phyloP scores from a whole-genome alignment of 306 rosid genomes.

The Cajanus cajan region DNA sequence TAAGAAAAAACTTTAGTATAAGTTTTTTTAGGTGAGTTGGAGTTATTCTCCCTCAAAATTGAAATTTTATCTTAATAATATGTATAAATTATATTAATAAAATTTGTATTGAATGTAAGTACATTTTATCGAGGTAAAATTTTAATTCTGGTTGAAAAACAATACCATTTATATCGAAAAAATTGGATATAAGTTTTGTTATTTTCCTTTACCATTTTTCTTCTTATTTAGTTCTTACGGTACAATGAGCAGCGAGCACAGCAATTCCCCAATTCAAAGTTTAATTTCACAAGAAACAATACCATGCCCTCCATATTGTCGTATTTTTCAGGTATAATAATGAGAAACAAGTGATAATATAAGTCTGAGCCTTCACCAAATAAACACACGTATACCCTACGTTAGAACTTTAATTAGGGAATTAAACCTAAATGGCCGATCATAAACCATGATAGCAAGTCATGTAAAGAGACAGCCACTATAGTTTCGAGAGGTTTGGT shows the following conservation, averaged over 20 bases:
- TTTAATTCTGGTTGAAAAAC: too few species aligned
- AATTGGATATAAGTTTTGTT: too few species aligned
- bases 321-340: background rate
- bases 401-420: background rate
- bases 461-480: background rate
- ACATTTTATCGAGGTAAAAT: too few species aligned
- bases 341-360: background rate
- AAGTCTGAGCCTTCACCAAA: background rate
- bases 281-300: background rate
- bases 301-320: background rate
- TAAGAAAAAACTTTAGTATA: too few species aligned
- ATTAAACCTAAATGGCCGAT: background rate
- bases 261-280: background rate
- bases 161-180: too few species aligned
- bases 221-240: background rate
- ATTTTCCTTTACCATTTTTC: too few species aligned
- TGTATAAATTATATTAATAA: too few species aligned
- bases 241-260: background rate
- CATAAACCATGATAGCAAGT: background rate
- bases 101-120: too few species aligned
- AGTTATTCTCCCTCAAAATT: too few species aligned
- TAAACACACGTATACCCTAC: background rate
- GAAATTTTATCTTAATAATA: too few species aligned
- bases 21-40: too few species aligned
- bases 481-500: background rate